These are phyloP conservation scores for Epichloe typhina DNA, from an alignment of 2,329 filamentous ascomycete genomes.

Conservation along the genomic window DNA sequence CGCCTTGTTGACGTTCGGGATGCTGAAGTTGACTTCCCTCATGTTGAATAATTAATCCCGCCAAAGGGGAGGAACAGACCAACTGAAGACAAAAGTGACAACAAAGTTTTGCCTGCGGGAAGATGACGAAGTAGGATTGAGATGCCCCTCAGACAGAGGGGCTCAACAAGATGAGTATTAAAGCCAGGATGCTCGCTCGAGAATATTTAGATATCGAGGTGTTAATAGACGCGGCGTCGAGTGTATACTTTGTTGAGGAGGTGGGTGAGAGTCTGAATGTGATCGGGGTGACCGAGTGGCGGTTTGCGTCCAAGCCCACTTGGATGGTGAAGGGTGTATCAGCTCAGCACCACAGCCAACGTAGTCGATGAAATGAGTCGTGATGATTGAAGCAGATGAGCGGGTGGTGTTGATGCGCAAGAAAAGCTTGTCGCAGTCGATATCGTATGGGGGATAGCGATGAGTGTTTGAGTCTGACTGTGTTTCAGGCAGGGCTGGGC, in stretches of 20 bases:
- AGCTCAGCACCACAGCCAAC: neutral
- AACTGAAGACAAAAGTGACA: neutral
- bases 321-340: neutral
- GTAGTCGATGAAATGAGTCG: neutral
- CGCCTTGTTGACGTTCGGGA: constrained; percentile 98
- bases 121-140: neutral
- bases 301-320: constrained; percentile 5
- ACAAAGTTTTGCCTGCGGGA: neutral
- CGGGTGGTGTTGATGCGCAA: constrained; percentile 3
- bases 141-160: constrained; percentile 7
- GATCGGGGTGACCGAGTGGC: constrained; percentile 7
- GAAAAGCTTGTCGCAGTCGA: constrained; percentile 4
- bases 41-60: constrained; percentile 43
- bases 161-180: constrained; percentile 1
- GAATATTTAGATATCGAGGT: neutral
- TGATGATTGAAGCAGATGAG: constrained; percentile 5
- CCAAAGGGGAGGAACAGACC: neutral
- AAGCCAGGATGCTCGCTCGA: constrained; percentile 4
- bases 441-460: constrained; percentile 5
- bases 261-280: neutral
- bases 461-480: constrained; percentile 5
- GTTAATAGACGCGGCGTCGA: neutral
- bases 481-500: constrained; percentile 15
- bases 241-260: neutral
- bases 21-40: constrained; percentile 99